Evolutionary conservation across 2,329 filamentous ascomycete species (phyloP).

Genomic region (Trichoderma cornu-damae): DNA sequence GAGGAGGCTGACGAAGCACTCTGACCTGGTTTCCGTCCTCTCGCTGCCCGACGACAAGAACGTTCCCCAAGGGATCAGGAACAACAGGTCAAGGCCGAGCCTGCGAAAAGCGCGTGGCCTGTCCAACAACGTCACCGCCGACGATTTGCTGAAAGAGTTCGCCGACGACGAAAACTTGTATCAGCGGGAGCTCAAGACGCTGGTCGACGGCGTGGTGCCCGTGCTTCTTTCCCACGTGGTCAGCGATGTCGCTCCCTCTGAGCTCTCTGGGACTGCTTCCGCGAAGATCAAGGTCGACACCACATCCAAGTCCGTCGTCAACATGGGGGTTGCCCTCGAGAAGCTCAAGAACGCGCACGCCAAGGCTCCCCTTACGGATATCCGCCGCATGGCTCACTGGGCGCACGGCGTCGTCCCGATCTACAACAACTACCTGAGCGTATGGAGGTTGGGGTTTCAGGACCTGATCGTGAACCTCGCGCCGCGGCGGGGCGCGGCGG

Average conservation of each 20-base stretch:
- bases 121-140: conserved; percentile 61
- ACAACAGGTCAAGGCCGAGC: conserved; percentile 71
- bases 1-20: conserved; percentile 80
- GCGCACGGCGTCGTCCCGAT: conserved; percentile 70
- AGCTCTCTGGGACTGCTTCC: conserved; percentile 59
- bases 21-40: conserved; percentile 87
- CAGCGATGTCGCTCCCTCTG: conserved; percentile 59
- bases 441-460: conserved; percentile 91
- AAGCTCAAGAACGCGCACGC: conserved; percentile 75
- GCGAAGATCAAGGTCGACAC: conserved; percentile 50
- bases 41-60: conserved; percentile 61
- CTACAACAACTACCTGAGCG: conserved; percentile 79
- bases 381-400: conserved; percentile 72
- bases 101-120: conserved; percentile 67
- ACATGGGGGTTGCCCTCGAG: conserved; percentile 89
- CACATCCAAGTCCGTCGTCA: conserved; percentile 80
- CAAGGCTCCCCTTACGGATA: conserved; percentile 68
- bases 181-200: conserved; percentile 80
- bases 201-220: conserved; percentile 92
- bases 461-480: conserved; percentile 92
- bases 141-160: conserved; percentile 75
- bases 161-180: conserved; percentile 81
- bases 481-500: conserved; percentile 50
- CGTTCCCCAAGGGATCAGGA: conserved; percentile 57
- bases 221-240: conserved; percentile 83